phyloP scores from a whole-genome alignment of 805 yeast genomes.

The Suhomyces sp. region DNA sequence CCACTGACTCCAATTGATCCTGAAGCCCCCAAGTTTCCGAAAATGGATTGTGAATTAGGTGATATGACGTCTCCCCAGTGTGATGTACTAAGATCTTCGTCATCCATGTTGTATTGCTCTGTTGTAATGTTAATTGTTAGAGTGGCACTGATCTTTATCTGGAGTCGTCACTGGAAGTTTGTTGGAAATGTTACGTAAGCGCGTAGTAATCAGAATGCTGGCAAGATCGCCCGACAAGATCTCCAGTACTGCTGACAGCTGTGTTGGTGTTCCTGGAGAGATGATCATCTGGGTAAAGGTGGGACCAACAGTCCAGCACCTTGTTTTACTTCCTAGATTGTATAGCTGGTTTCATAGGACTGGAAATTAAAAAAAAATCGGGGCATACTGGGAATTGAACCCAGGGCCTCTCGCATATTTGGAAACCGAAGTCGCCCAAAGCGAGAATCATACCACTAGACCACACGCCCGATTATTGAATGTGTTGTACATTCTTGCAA shows the following conservation, averaged over 20 bases:
- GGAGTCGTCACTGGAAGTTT: background rate
- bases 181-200: background rate
- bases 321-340: background rate
- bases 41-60: conserved; percentile 16
- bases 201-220: background rate
- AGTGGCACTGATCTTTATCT: background rate
- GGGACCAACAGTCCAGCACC: background rate
- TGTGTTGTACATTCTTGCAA: background rate
- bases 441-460: conserved; percentile 35
- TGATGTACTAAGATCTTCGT: conserved; percentile 51
- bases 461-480: conserved; percentile 23
- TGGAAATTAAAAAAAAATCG: conserved; percentile 7
- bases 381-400: conserved; percentile 57
- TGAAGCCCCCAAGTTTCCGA: conserved; percentile 6
- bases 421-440: conserved; percentile 18
- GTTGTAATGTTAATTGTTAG: background rate
- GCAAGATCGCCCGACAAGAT: background rate
- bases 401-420: conserved; percentile 58
- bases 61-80: conserved; percentile 58
- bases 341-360: background rate
- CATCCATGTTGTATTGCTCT: conserved; percentile 32
- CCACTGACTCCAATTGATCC: conserved; percentile 2
- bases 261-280: background rate
- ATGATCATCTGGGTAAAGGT: too few species aligned
- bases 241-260: background rate